Evolutionary conservation across 805 yeast genomes (phyloP).

Genomic region (Pichia paraexigua): DNA sequence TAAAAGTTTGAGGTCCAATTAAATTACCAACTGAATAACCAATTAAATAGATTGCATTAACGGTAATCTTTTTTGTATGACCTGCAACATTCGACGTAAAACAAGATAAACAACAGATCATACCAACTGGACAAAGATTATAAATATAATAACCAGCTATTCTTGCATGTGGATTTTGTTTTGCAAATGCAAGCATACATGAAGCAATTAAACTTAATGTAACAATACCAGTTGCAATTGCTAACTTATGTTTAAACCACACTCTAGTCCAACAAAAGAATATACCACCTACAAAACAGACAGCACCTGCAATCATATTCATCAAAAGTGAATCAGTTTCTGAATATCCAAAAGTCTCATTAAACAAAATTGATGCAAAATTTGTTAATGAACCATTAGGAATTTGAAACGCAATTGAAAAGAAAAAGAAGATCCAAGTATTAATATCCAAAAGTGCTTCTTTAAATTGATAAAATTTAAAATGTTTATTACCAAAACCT

Average conservation of each 20-base stretch:
- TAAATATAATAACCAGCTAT: background rate
- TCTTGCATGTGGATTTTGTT: background rate
- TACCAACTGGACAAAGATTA: background rate
- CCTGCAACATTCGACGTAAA: background rate
- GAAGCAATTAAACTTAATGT: background rate
- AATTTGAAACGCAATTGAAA: slow-evolving; percentile 37
- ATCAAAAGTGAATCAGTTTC: background rate
- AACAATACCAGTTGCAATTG: background rate
- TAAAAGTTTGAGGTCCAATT: slow-evolving; percentile 35
- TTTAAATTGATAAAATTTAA: background rate
- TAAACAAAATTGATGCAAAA: slow-evolving; percentile 33
- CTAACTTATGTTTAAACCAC: background rate
- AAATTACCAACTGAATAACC: slow-evolving; percentile 31
- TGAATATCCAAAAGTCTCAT: slow-evolving; percentile 5
- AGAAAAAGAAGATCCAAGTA: slow-evolving; percentile 42
- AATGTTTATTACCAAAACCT: background rate
- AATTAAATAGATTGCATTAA: background rate
- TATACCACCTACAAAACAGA: background rate
- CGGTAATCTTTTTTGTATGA: background rate
- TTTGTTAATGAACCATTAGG: slow-evolving; percentile 55
- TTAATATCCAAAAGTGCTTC: slow-evolving; percentile 40
- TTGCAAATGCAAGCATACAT: background rate
- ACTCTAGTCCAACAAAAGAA: background rate
- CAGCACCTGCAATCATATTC: background rate
- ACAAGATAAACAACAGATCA: slow-evolving; percentile 1